Conservation (phyloP, 2,329 filamentous ascomycete genomes). For the Colletotrichum sp. region DNA sequence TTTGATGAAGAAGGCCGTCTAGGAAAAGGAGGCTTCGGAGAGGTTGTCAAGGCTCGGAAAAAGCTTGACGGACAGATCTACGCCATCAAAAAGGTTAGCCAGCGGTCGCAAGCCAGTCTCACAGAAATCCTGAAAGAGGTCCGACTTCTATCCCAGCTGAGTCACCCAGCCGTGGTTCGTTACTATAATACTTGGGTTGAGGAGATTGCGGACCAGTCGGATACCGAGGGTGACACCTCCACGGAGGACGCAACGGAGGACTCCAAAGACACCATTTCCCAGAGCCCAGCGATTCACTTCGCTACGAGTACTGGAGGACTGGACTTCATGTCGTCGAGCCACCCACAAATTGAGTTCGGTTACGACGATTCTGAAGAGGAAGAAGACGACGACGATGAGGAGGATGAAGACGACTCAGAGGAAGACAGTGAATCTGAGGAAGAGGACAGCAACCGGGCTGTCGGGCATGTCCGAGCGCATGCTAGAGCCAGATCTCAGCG, state of each 20-base stretch:
- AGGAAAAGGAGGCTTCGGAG: slow-evolving; percentile 93
- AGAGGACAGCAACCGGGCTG: slow-evolving; percentile 30
- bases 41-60: slow-evolving; percentile 94
- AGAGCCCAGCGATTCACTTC: slow-evolving; percentile 59
- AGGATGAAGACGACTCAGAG: slow-evolving; percentile 44
- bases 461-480: slow-evolving; percentile 23
- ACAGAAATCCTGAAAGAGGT: slow-evolving; percentile 87
- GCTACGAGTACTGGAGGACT: slow-evolving; percentile 78
- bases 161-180: slow-evolving; percentile 84
- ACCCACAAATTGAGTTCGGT: slow-evolving; percentile 79
- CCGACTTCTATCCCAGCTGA: slow-evolving; percentile 86
- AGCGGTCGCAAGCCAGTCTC: slow-evolving; percentile 77
- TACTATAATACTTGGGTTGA: slow-evolving; percentile 98
- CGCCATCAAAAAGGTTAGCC: slow-evolving; percentile 95
- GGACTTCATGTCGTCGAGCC: slow-evolving; percentile 91
- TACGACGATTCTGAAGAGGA: slow-evolving; percentile 58
- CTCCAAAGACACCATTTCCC: slow-evolving; percentile 47
- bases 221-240: slow-evolving; percentile 62
- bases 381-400: slow-evolving; percentile 39
- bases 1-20: slow-evolving; percentile 89
- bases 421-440: slow-evolving; percentile 44
- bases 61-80: slow-evolving; percentile 91
- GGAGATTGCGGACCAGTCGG: slow-evolving; percentile 60
- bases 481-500: slow-evolving; percentile 42
- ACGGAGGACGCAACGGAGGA: slow-evolving; percentile 46